Evolutionary conservation across 495 filamentous ascomycete species (phyloP), one percentile per base, ranked within the genome.

Genomic region (Aspergillus carlsbadensis): DNA sequence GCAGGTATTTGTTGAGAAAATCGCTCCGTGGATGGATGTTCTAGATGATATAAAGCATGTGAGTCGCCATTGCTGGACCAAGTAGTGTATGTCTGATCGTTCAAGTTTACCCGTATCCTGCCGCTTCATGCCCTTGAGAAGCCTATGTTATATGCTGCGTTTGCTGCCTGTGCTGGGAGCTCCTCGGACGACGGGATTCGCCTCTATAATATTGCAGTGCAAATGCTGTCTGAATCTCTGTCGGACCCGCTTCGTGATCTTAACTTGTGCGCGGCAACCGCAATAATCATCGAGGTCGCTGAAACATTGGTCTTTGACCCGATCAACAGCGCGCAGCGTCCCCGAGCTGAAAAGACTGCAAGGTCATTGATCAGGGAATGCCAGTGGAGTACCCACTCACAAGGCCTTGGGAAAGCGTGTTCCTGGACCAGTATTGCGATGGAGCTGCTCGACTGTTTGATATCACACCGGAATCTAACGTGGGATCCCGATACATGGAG

Each of bases 401-500:
- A 78, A 3, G 91, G 92, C 4, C 81, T 97, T 40, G 92, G 91
- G 8, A 85, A 87, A 1, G 90, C 93, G 10, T 97, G 92, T 69
- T 98, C 98, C 71, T 97, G 93, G 92, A 71, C 96, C 15, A 97
- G 95, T 63, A 84, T 95, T 13, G 85, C 87, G 14, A 88, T 96
- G 84, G 94, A 98, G 66, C 73, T 98, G 11, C 78, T 97, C 20
- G 89, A 83, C 59, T 96, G 92, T 70, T 72, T 98, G 18, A 84
- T 89, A 56, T 90, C 91, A 69, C 91, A 91, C 69, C 96, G 91
- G 89, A 81, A 87, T 56, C 81, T 92, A 2, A 85, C 91, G 1
- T 98, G 92, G 92, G 83, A 96, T 40, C 92, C 93, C 3, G 91
- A 96, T 67, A 83, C 88, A 6, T 98, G 94, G 94, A 88, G 88